phyloP scores from a whole-genome alignment of 2,329 filamentous ascomycete species.

The Stemphylium beticola region DNA sequence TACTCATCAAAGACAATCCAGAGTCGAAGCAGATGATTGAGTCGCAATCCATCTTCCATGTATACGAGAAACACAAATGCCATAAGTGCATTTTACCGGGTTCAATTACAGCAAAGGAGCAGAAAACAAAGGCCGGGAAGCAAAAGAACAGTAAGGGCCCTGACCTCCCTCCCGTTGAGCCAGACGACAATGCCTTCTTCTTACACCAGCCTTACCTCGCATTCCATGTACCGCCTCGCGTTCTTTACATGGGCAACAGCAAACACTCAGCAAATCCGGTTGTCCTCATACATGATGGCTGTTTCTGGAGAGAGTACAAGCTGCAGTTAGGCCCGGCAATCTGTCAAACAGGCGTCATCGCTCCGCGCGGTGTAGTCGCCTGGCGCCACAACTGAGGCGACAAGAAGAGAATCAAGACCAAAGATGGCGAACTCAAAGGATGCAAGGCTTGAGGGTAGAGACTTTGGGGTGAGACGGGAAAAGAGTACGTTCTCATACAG shows the following conservation, averaged over 20 bases:
- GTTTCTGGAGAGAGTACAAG: slow-evolving; percentile 39
- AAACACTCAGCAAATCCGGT: slow-evolving; percentile 20
- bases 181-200: slow-evolving; percentile 30
- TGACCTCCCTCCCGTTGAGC: slow-evolving; percentile 1
- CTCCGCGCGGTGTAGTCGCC: slow-evolving; percentile 38
- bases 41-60: not conserved
- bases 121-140: slow-evolving; percentile 14
- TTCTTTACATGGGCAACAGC: slow-evolving; percentile 30
- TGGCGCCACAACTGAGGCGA: slow-evolving; percentile 29
- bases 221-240: slow-evolving; percentile 38
- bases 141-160: slow-evolving; percentile 16
- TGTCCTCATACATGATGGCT: slow-evolving; percentile 33
- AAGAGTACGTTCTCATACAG: slow-evolving; percentile 30
- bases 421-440: slow-evolving; percentile 28
- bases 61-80: not conserved
- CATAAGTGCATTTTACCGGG: slow-evolving; percentile 3
- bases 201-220: slow-evolving; percentile 39
- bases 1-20: not conserved
- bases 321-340: slow-evolving; percentile 37
- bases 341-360: slow-evolving; percentile 28
- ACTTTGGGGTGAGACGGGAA: slow-evolving; percentile 42
- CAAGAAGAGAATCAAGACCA: slow-evolving; percentile 12
- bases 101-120: not conserved
- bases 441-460: slow-evolving; percentile 41
- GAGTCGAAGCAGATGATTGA: not conserved